Percentiles rank a stretch among this genome's conserved stretches.
Evolutionary conservation across 2,329 filamentous ascomycete genomes (phyloP).

Genomic region (Aspergillus pseudotamarii): DNA sequence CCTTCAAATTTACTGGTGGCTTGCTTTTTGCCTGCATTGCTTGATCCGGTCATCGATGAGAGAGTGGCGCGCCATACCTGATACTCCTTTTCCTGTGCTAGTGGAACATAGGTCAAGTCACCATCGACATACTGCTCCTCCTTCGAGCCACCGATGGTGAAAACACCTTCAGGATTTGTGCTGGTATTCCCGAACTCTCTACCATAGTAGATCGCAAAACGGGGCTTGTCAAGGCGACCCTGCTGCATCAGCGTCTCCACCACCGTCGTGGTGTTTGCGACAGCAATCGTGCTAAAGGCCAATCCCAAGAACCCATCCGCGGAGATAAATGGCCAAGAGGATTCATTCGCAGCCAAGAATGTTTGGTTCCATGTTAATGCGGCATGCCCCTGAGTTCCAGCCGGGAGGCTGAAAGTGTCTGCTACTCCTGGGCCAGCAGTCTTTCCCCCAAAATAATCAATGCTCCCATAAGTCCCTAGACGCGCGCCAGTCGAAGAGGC

Average conservation of each 20-base stretch:
- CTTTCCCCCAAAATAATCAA: neutral
- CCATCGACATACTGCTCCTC: constrained; percentile 2
- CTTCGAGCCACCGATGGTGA: neutral
- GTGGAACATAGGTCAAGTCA: neutral
- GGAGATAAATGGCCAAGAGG: neutral
- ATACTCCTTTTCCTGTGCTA: neutral
- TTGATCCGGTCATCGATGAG: neutral
- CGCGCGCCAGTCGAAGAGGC: neutral
- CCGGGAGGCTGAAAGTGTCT: neutral
- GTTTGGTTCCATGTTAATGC: neutral
- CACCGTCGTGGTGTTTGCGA: neutral
- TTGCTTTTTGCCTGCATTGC: neutral
- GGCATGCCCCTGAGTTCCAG: neutral
- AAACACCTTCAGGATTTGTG: neutral
- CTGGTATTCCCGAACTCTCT: neutral
- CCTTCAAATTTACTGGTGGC: neutral
- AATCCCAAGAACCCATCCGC: constrained; percentile 2
- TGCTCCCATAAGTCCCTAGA: neutral
- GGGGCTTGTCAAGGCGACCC: neutral
- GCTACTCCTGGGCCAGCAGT: neutral
- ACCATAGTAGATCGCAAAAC: neutral
- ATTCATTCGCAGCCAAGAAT: neutral
- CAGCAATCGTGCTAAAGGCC: constrained; percentile 1
- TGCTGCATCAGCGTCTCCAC: neutral
- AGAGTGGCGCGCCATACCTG: constrained; percentile 2